These are phyloP conservation scores for Crithidia thermophila DNA, from an alignment of 208 protist genomes.

Conservation along the genomic window DNA sequence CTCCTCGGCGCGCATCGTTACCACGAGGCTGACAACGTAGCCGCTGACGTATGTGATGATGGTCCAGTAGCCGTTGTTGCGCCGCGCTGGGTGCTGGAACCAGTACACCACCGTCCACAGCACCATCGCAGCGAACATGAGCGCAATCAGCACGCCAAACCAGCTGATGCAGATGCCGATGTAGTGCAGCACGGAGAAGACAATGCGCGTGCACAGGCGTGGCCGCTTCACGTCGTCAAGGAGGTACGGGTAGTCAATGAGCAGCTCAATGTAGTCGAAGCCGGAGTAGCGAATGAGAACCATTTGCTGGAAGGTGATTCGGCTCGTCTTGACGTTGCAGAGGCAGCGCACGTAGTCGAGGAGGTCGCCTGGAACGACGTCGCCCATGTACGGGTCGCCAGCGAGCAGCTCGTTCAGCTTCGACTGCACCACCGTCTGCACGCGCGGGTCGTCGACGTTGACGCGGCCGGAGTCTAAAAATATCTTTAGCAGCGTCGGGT, in stretches of 20 bases:
- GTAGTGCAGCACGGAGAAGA: constrained; percentile 33
- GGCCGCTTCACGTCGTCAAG: constrained; percentile 39
- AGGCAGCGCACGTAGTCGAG: constrained; percentile 70
- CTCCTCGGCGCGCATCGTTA: constrained; percentile 66
- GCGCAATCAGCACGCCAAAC: constrained; percentile 51
- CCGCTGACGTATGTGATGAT: constrained; percentile 78
- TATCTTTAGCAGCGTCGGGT: constrained; percentile 59
- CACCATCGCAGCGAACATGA: constrained; percentile 49
- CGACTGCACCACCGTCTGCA: constrained; percentile 67
- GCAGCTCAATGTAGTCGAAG: constrained; percentile 82
- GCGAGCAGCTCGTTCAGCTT: constrained; percentile 68
- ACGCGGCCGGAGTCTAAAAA: constrained; percentile 69
- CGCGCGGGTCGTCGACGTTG: constrained; percentile 50
- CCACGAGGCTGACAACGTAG: constrained; percentile 70
- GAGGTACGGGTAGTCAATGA: constrained; percentile 76
- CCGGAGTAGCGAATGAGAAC: constrained; percentile 75
- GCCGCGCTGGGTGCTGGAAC: constrained; percentile 31
- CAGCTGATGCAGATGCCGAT: constrained; percentile 53
- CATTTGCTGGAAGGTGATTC: constrained; percentile 67
- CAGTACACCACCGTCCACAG: constrained; percentile 66
- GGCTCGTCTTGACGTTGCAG: constrained; percentile 54
- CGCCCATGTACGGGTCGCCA: constrained; percentile 46
- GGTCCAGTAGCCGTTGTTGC: constrained; percentile 74
- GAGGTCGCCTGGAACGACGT: constrained; percentile 49
- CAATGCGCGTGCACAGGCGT: constrained; percentile 20